Conservation (phyloP, 768 basidiomycete species). For the Tylopilus felleus region DNA sequence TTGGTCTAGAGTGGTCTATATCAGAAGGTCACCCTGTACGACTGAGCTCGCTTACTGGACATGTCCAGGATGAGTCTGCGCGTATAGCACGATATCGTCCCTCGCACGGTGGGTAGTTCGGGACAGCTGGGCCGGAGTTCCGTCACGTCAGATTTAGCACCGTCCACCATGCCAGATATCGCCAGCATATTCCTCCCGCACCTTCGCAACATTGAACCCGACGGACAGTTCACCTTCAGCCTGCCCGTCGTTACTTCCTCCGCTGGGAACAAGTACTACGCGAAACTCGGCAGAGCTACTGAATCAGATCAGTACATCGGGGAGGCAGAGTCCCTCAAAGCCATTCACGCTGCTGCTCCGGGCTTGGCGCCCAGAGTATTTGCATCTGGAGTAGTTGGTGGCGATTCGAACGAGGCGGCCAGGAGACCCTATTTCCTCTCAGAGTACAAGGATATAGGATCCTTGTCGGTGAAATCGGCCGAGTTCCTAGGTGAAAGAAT, state of each 20-base stretch:
- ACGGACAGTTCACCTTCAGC: constrained; percentile 42
- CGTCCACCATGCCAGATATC: constrained; percentile 16
- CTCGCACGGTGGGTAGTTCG: neutral
- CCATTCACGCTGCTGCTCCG: constrained; percentile 62
- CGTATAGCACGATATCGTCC: too few relatives aligned
- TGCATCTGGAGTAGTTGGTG: constrained; percentile 39
- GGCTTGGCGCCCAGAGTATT: constrained; percentile 60
- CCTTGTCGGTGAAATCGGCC: constrained; percentile 46
- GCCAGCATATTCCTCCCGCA: constrained; percentile 37
- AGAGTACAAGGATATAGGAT: constrained; percentile 62
- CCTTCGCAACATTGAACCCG: constrained; percentile 49
- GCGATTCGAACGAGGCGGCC: constrained; percentile 25
- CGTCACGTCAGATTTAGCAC: neutral
- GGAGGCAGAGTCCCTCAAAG: constrained; percentile 66
- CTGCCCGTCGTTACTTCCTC: constrained; percentile 54
- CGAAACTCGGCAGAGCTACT: constrained; percentile 49
- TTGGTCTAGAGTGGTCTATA: constrained; percentile 1
- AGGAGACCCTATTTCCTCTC: constrained; percentile 66
- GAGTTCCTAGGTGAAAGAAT: constrained; percentile 54
- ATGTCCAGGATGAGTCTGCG: too few relatives aligned
- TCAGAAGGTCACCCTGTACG: neutral
- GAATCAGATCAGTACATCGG: constrained; percentile 67
- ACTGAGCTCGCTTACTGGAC: neutral
- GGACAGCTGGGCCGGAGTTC: neutral
- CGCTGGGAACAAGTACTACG: constrained; percentile 55